Base-by-base conservation (phyloP, 78 protist genomes). In the Dictyostelium citrinum region DNA sequence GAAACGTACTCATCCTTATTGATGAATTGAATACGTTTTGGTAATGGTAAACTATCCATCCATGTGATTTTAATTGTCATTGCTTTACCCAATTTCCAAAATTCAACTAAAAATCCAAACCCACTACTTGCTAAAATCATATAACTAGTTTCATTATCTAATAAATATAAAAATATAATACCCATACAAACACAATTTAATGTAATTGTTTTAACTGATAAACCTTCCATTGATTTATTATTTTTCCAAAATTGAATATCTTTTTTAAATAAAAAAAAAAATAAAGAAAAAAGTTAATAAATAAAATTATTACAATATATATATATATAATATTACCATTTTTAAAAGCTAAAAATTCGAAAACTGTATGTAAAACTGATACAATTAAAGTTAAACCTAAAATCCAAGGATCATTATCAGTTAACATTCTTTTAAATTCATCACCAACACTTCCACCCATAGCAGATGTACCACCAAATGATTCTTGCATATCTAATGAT, bases 261-360 rank as follows among this genome's bases (percentile, higher is more conserved):
- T 68, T 31, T 1, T 29, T 4, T 5, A 5, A 0, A 4, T 55
- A 49, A 49, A 98, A 82, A 76, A 39, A 78, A 41, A 27, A 51
- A 60, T 3, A 39, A 27, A 31, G 22, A 71, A 43, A 22, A n/a
- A 33, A 5, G 31, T 31, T 85, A 16, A 60, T 83, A 16, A 22
- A 24, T 39, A 61, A 16, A 10, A 9, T 6, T 61, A n/a, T 61
- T n/a, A 11, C 10, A 4, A 22, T 29, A 14, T 31, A 29, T 14
- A 31, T 24, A 29, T 5, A 12, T 6, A 7, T 29, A 16, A 22
- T 22, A 83, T 46, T 33, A 95, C 97, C 99, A 90, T 98, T 98
- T 82, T 98, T 98, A 93, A 99, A 98, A 16, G 99, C 99, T 41
- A 99, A 95, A 51, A 97, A 91, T 79, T 98, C 99, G 76, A 98